These are phyloP conservation scores for Suhomyces pyralidae DNA, from an alignment of 805 yeast genomes.

Conservation along the genomic window DNA sequence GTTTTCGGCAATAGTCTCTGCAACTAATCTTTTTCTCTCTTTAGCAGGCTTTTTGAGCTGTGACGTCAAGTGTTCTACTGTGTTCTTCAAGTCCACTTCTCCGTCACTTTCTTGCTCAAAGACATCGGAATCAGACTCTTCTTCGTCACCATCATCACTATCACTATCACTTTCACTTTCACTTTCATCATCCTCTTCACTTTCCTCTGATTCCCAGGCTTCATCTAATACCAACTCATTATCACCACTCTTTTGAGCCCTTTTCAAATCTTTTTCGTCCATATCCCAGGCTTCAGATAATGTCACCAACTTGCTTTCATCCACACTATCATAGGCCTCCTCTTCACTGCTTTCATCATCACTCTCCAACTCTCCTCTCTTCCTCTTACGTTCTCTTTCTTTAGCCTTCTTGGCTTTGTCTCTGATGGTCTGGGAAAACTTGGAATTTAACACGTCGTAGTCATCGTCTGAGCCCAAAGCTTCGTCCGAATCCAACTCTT, in stretches of 20 bases:
- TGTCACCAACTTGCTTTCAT: conserved; percentile 70
- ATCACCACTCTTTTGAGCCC: conserved; percentile 11
- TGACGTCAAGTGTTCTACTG: conserved; percentile 40
- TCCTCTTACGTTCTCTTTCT: conserved; percentile 25
- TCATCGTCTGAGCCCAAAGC: conserved; percentile 83
- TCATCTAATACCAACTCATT: conserved; percentile 28
- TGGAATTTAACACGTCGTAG: conserved; percentile 57
- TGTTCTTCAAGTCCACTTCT: conserved; percentile 51
- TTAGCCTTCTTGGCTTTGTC: conserved; percentile 45
- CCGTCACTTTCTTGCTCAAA: conserved; percentile 39
- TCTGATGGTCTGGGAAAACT: conserved; percentile 66
- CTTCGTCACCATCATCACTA: conserved; percentile 18
- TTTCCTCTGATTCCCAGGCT: conserved; percentile 27
- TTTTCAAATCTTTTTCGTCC: conserved; percentile 53
- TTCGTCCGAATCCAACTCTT: conserved; percentile 80
- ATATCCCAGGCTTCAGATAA: conserved; percentile 88
- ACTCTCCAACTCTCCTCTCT: conserved; percentile 17
- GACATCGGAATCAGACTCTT: conserved; percentile 11
- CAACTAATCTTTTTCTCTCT: conserved; percentile 47
- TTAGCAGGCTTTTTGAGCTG: conserved; percentile 30
- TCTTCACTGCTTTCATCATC: conserved; percentile 34
- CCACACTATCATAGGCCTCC: conserved; percentile 68
- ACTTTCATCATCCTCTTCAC: conserved; percentile 13
- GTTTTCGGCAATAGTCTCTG: conserved; percentile 59
- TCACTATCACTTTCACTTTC: conserved; percentile 25